Evolutionary conservation across 106 monocot genomes (phyloP).

Genomic region (Phalaenopsis aphrodite): DNA sequence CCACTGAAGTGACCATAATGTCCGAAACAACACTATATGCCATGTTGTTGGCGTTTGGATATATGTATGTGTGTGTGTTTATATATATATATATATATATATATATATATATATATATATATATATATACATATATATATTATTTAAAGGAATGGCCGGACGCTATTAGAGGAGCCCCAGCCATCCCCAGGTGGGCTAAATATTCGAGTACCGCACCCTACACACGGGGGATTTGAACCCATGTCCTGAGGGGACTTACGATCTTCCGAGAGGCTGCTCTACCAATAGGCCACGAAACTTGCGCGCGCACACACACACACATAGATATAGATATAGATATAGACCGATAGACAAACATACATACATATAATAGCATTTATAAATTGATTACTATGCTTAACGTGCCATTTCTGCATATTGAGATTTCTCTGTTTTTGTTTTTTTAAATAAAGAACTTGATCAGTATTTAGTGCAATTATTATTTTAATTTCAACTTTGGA

Average conservation of each 20-base stretch:
- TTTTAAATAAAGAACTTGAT: neutral
- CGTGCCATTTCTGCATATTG: neutral
- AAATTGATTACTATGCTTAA: neutral
- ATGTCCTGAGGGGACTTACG: too few species aligned
- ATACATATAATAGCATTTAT: neutral
- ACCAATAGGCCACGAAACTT: too few species aligned
- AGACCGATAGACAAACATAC: too few species aligned
- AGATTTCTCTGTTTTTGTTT: neutral
- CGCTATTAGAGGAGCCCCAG: too few species aligned
- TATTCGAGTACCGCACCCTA: too few species aligned
- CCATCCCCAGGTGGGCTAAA: too few species aligned
- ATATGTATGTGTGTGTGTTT: too few species aligned
- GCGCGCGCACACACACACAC: too few species aligned
- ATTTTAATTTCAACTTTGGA: neutral
- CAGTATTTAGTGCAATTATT: neutral
- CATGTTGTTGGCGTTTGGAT: neutral
- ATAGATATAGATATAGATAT: too few species aligned
- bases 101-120: neutral
- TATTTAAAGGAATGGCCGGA: too few species aligned
- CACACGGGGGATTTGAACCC: too few species aligned
- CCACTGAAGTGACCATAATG: neutral
- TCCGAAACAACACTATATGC: neutral
- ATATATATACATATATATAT: neutral
- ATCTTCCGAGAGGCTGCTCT: too few species aligned
- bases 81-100: neutral